Evolutionary conservation across 768 basidiomycete genomes (phyloP).

Genomic region (Tricholoma matsutake): DNA sequence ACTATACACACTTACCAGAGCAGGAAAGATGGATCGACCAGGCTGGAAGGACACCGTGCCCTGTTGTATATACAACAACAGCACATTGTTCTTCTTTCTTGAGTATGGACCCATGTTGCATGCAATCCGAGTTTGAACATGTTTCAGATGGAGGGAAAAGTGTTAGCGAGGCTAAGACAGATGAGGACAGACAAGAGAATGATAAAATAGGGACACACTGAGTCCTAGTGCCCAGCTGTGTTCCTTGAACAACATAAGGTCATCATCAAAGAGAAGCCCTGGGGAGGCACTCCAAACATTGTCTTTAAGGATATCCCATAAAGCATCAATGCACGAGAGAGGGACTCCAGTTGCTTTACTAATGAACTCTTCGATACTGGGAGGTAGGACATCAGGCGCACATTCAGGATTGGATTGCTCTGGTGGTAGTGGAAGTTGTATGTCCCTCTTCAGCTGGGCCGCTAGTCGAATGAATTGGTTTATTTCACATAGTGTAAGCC

Average conservation of each 20-base stretch:
- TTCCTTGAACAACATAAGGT: not conserved
- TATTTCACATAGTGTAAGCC: not conserved
- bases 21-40: slow-evolving; percentile 21
- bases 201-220: not conserved
- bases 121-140: slow-evolving; percentile 6
- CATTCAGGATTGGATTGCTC: not conserved
- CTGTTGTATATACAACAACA: slow-evolving; percentile 15
- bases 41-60: slow-evolving; percentile 19
- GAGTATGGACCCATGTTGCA: slow-evolving; percentile 3
- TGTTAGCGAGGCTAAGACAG: slow-evolving; percentile 5
- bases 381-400: slow-evolving; percentile 12
- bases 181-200: too few relatives aligned
- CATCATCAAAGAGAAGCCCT: not conserved
- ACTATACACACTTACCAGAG: slow-evolving; percentile 11
- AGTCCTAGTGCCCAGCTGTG: too few relatives aligned
- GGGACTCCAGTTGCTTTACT: slow-evolving; percentile 21
- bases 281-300: not conserved
- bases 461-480: not conserved
- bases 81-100: slow-evolving; percentile 17
- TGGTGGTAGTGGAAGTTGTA: not conserved
- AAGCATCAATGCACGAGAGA: slow-evolving; percentile 44
- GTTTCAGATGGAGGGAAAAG: slow-evolving; percentile 7
- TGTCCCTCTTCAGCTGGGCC: not conserved
- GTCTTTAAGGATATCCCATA: slow-evolving; percentile 19
- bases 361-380: not conserved